Evolutionary conservation across 768 basidiomycete species (phyloP).

Genomic region (Tulasnella calospora): DNA sequence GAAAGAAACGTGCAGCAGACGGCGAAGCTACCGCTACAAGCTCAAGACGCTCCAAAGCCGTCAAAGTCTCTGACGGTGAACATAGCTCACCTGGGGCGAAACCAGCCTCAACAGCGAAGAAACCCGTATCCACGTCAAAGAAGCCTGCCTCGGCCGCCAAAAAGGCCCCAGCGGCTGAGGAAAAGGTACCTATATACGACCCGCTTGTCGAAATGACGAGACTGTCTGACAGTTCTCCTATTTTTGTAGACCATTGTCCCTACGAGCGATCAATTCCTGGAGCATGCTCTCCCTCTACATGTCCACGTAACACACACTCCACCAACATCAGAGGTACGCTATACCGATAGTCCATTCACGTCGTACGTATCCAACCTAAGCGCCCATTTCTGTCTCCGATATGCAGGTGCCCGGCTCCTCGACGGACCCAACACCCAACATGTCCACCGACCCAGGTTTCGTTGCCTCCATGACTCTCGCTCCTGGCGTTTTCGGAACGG

Average conservation of each 20-base stretch:
- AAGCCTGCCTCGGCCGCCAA: neutral
- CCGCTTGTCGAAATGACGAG: neutral
- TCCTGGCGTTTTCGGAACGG: conserved; percentile 61
- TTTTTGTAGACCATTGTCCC: conserved; percentile 45
- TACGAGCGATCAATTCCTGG: conserved; percentile 42
- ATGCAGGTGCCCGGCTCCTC: conserved; percentile 11
- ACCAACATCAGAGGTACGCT: conserved; percentile 40
- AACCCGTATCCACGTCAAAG: conserved; percentile 35
- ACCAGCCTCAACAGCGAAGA: conserved; percentile 37
- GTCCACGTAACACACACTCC: conserved; percentile 63
- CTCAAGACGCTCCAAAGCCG: conserved; percentile 49
- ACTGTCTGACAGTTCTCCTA: neutral
- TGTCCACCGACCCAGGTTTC: conserved; percentile 53
- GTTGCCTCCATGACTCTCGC: conserved; percentile 53
- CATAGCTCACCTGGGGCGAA: conserved; percentile 26
- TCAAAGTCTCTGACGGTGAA: conserved; percentile 41
- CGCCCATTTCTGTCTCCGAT: neutral
- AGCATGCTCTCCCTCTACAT: conserved; percentile 65
- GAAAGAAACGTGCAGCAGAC: conserved; percentile 18
- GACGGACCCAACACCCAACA: conserved; percentile 33
- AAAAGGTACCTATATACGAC: neutral
- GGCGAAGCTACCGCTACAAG: conserved; percentile 26
- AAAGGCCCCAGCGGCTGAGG: conserved; percentile 15
- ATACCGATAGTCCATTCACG: neutral
- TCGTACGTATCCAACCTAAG: too few species aligned